Percentiles rank a stretch among this genome's conserved stretches.
These are phyloP conservation scores for Vishniacozyma victoriae DNA, from an alignment of 768 basidiomycete genomes.

Conservation along the genomic window DNA sequence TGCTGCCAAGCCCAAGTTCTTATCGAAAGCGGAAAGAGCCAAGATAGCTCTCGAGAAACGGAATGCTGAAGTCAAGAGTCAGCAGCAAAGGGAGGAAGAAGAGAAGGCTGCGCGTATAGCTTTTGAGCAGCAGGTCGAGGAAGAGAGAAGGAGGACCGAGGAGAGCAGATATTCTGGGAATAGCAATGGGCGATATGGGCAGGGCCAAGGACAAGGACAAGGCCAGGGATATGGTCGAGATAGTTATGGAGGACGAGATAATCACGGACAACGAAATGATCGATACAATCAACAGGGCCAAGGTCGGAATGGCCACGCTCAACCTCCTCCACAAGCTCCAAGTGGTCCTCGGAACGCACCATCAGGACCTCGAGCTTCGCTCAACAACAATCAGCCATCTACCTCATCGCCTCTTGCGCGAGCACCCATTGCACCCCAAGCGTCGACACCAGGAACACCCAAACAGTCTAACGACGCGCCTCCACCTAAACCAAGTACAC, in stretches of 20 bases:
- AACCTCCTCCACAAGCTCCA: background rate
- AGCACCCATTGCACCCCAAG: conserved; percentile 22
- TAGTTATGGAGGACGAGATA: conserved; percentile 1
- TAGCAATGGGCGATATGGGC: conserved; percentile 4
- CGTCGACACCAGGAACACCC: conserved; percentile 46
- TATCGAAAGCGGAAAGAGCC: conserved; percentile 86
- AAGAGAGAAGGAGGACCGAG: conserved; percentile 52
- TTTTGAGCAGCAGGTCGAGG: conserved; percentile 71
- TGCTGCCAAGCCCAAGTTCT: conserved; percentile 90
- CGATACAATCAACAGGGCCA: conserved; percentile 6
- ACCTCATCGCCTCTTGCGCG: conserved; percentile 5
- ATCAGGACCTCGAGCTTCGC: conserved; percentile 63
- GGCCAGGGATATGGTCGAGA: conserved; percentile 37
- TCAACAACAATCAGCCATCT: conserved; percentile 3
- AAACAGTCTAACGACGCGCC: no score
- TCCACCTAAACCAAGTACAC: conserved; percentile 20
- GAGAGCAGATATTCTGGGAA: conserved; percentile 49
- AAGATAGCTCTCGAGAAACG: conserved; percentile 82
- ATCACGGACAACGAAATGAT: background rate
- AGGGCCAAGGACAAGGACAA: conserved; percentile 46
- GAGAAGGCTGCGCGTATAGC: conserved; percentile 59
- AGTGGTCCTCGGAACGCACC: conserved; percentile 50
- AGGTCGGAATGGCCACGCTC: conserved; percentile 1
- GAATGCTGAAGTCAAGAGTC: conserved; percentile 69
- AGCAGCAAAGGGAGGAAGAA: conserved; percentile 62